Percentiles rank a stretch among this genome's conserved stretches.
Conservation (phyloP, 768 basidiomycete genomes). For the Piloderma croceum region DNA sequence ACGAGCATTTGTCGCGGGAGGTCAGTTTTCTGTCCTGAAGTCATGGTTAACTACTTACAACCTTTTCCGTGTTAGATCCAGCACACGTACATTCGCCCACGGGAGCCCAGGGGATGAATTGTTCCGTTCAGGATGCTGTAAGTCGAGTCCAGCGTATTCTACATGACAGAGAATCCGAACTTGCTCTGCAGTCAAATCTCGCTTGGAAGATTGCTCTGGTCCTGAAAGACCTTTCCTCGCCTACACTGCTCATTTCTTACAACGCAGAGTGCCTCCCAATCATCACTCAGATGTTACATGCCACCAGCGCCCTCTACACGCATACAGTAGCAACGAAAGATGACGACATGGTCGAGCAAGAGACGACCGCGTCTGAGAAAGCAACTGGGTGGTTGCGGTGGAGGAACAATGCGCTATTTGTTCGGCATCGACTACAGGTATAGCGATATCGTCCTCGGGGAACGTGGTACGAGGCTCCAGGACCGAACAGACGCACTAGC, state of each 20-base stretch:
- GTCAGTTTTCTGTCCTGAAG: no score
- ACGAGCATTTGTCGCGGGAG: no score
- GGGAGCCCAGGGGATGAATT: slow-evolving; percentile 20
- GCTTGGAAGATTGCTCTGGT: slow-evolving; percentile 22
- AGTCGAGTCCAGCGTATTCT: no score
- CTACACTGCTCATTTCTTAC: slow-evolving; percentile 20
- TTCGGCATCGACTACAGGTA: slow-evolving; percentile 18
- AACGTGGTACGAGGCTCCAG: slow-evolving; percentile 2
- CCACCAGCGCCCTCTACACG: slow-evolving; percentile 15
- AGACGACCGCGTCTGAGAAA: background rate
- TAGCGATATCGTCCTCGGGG: slow-evolving; percentile 16
- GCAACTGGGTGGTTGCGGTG: no score
- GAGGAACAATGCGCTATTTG: slow-evolving; percentile 2
- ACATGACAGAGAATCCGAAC: no score
- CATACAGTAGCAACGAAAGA: background rate
- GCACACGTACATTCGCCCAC: slow-evolving; percentile 16
- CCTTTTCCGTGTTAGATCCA: slow-evolving; percentile 11
- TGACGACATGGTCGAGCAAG: background rate
- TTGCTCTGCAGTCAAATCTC: slow-evolving; percentile 16
- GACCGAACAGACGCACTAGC: slow-evolving; percentile 2
- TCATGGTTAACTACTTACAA: no score
- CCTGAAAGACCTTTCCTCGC: slow-evolving; percentile 14
- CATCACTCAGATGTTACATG: slow-evolving; percentile 22
- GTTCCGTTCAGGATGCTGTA: slow-evolving; percentile 23
- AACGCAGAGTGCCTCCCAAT: slow-evolving; percentile 21